These are phyloP conservation scores for Hemisphaericaspora xylanilytica DNA, from an alignment of 1,139 yeast species.

Conservation along the genomic window DNA sequence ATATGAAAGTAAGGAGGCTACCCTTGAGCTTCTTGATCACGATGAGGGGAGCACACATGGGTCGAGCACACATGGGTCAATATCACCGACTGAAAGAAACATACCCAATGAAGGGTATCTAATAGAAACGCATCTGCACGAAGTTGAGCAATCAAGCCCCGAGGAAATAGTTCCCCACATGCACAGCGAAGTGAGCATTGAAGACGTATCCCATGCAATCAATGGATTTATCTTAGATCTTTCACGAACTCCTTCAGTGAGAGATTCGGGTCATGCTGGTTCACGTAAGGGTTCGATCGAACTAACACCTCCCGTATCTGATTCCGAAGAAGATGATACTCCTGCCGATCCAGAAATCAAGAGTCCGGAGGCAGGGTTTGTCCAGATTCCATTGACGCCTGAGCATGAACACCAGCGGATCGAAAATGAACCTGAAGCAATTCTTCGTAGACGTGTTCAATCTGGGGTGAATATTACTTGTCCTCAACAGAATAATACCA, in stretches of 20 bases:
- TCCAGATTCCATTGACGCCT: neutral
- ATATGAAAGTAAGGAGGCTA: neutral
- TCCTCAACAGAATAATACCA: no score
- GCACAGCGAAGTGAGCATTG: no score
- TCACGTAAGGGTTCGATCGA: slow-evolving; percentile 10
- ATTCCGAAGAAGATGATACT: slow-evolving; percentile 15
- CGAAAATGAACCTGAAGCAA: neutral
- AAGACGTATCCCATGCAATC: slow-evolving; percentile 11
- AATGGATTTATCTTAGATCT: slow-evolving; percentile 14
- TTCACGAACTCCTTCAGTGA: slow-evolving; percentile 14
- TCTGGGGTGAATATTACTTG: no score
- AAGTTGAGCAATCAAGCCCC: neutral
- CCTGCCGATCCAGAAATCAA: no score
- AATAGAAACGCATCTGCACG: no score
- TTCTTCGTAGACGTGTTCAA: neutral
- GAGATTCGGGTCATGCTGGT: slow-evolving; percentile 6
- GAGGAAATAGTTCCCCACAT: neutral
- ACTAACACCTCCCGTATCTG: slow-evolving; percentile 24
- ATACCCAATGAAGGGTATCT: no score
- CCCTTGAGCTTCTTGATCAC: neutral
- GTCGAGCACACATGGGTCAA: neutral
- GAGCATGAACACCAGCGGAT: neutral
- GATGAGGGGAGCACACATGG: neutral
- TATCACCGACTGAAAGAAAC: neutral
- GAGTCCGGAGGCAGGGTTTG: neutral